Conservation (phyloP, 2,329 filamentous ascomycete species). For the Magnaporthales sp. region DNA sequence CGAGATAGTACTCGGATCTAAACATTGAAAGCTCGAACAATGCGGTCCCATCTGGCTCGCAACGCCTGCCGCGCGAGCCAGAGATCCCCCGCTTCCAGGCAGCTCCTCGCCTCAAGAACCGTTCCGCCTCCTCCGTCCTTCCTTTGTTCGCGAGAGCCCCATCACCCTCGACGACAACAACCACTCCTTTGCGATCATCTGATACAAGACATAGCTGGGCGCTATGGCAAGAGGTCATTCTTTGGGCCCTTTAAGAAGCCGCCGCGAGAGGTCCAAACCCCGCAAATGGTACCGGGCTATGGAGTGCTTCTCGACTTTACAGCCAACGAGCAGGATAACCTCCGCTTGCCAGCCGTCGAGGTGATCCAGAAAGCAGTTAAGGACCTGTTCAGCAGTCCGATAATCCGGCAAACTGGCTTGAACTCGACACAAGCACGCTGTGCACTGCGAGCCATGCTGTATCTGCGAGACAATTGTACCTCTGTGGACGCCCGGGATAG, state of each 20-base stretch:
- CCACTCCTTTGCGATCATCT: not conserved
- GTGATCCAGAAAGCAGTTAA: slow-evolving; percentile 58
- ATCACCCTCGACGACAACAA: not conserved
- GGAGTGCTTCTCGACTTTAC: slow-evolving; percentile 61
- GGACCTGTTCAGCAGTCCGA: slow-evolving; percentile 52
- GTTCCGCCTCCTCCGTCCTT: slow-evolving; percentile 6
- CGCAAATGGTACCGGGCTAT: slow-evolving; percentile 62
- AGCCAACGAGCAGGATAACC: slow-evolving; percentile 51
- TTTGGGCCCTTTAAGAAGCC: slow-evolving; percentile 53
- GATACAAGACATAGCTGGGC: slow-evolving; percentile 7
- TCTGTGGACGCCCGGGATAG: slow-evolving; percentile 11
- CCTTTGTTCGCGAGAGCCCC: slow-evolving; percentile 4
- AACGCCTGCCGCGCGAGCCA: slow-evolving; percentile 47
- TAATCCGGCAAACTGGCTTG: slow-evolving; percentile 36
- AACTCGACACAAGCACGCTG: slow-evolving; percentile 61
- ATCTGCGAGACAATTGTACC: slow-evolving; percentile 53
- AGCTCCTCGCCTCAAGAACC: slow-evolving; percentile 9
- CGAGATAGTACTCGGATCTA: not conserved
- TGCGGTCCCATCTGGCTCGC: slow-evolving; percentile 53
- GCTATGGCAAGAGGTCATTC: slow-evolving; percentile 40
- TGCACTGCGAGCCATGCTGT: slow-evolving; percentile 36
- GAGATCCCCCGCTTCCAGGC: slow-evolving; percentile 26
- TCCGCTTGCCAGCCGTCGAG: slow-evolving; percentile 53
- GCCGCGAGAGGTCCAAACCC: slow-evolving; percentile 49
- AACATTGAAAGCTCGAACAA: slow-evolving; percentile 19